Base-by-base conservation (phyloP, 2,329 filamentous ascomycete genomes). In the Didymella segeticola region DNA sequence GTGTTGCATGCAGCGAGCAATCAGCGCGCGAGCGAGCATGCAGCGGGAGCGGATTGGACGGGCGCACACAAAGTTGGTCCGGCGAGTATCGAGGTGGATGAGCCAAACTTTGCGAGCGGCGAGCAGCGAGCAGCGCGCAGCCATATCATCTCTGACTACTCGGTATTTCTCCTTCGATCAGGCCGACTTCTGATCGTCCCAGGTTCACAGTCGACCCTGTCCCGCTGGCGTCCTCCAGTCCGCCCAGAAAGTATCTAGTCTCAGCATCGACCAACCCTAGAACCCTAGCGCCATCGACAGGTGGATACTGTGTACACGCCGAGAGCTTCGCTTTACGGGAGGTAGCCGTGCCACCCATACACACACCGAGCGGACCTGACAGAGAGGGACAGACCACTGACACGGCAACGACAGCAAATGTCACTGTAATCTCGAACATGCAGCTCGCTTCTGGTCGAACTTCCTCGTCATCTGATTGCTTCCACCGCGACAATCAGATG, bases 151-250 rank as follows among this genome's bases (percentile, higher is more conserved):
- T 33, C 29, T 45, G 9, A n/a, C 20, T 23, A 37, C n/a, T n/a
- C n/a, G n/a, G n/a, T n/a, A n/a, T n/a, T n/a, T n/a, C n/a, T n/a
- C n/a, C n/a, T n/a, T 54, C 34, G 45, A 41, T 45, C 38, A 34
- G 45, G 33, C 45, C 33, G 27, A 23, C 48, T 27, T 52, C 53
- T 53, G 60, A 58, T 55, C 42, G 31, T 12, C 43, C 36, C 43
- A 45, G 47, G 47, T 38, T 56, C 36, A n/a, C n/a, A 43, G 49
- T 56, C 25, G 56, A 53, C 42, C 42, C 47, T 55, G 45, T 52
- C 47, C 47, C 45, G 48, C 56, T 45, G 53, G 46, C 47, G 49
- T 54, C 53, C 41, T 47, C n/a, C n/a, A n/a, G 53, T 48, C 60
- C 38, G 50, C 43, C 37, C 51, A 45, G 17, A 46, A 45, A 36